Base-by-base conservation (phyloP, 129 eudicot genomes). In the Tanacetum coccineum region DNA sequence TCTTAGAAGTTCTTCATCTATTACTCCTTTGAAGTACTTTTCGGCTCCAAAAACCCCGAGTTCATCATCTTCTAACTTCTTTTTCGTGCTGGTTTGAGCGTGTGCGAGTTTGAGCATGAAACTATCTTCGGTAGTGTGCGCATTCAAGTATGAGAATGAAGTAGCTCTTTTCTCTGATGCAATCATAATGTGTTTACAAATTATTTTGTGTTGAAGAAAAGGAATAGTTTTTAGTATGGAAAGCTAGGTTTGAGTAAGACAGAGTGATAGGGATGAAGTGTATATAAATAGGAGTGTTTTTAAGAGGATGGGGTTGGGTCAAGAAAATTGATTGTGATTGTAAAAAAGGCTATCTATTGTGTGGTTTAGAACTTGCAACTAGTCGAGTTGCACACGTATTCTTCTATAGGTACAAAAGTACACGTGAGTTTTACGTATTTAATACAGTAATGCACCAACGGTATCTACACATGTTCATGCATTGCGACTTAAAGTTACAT, bases 11-110 rank as follows among this genome's bases (percentile, higher is more conserved):
- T 72, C 62, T 56, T 82, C 87, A 52, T 74, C 88, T 26, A 80
- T 73, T 14, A 73, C 87, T 59, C 87, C 95, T 45, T 76, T 86
- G 83, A 93, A 93, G 80, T 93, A 93, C 70, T 82, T 93, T 54
- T 88, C 92, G n/a, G 98, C 98, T 75, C 82, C 81, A 58, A 93
- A 93, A 47, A 93, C 72, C 40, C 85, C 98, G 0, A 93, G 80
- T 70, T 93, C 98, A 65, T 54, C 75, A 28, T 88, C 88, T 54
- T 81, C 82, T 7, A 68, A 63, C 60, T 77, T 67, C 73, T 80
- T 78, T 59, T 59, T 55, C 11, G 67, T 45, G 42, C 42, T 36
- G 42, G 9, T 36, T 36, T 36, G 42, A 36, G 42, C 9, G 42
- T 36, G 42, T 36, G 42, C 42, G 8, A 77, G 76, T 32, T 74